These are phyloP conservation scores for Coemansia sp. DNA, from an alignment of 192 early-diverging fungal genomes.

Conservation along the genomic window DNA sequence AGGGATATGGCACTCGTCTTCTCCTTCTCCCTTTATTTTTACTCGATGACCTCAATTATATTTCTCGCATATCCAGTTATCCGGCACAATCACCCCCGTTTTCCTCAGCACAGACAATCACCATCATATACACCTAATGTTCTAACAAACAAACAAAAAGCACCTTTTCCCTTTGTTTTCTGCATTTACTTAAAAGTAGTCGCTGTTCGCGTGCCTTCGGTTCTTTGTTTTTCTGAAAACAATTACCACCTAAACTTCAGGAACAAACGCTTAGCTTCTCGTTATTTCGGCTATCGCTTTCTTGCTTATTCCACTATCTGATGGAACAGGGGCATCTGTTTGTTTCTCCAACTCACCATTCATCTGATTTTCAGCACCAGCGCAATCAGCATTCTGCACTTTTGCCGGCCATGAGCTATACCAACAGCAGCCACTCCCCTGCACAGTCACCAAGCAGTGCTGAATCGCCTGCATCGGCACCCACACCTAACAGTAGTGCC, in stretches of 20 bases:
- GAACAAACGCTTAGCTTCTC: no score
- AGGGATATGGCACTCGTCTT: no score
- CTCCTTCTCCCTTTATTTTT: no score
- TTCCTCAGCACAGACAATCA: slow-evolving; percentile 3
- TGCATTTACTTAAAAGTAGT: slow-evolving; percentile 9
- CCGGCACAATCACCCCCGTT: slow-evolving; percentile 2
- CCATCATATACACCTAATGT: slow-evolving; percentile 3
- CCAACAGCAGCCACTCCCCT: slow-evolving; percentile 26
- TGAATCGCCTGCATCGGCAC: slow-evolving; percentile 25
- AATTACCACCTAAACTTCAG: no score
- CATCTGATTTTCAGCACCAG: slow-evolving; percentile 23
- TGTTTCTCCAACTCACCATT: slow-evolving; percentile 27
- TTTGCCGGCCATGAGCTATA: slow-evolving; percentile 43
- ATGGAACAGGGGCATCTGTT: slow-evolving; percentile 48
- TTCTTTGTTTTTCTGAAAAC: slow-evolving; percentile 2
- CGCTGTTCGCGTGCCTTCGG: not conserved
- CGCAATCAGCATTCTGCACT: slow-evolving; percentile 12
- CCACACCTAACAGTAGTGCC: slow-evolving; percentile 19
- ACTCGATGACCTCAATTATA: no score
- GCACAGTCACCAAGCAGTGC: slow-evolving; percentile 35
- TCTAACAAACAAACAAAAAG: slow-evolving; percentile 1
- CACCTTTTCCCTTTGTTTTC: slow-evolving; percentile 2
- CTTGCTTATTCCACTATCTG: slow-evolving; percentile 5
- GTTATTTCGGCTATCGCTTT: slow-evolving; percentile 3
- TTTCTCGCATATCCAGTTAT: not conserved